Evolutionary conservation across 164 flowering plant species (phyloP).

Genomic region (Macadamia integrifolia): DNA sequence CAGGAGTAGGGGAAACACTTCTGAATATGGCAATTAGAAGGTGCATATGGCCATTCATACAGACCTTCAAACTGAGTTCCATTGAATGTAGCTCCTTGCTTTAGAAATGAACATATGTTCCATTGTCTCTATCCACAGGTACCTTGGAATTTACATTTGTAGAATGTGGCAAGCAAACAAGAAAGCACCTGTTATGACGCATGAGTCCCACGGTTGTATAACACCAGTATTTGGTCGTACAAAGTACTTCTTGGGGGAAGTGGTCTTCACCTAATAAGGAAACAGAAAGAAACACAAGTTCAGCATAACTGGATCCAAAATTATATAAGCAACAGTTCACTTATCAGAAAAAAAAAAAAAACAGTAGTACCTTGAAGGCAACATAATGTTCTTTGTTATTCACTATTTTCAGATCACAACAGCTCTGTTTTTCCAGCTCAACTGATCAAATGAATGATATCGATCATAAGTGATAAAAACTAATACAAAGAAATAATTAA

Average conservation of each 20-base stretch:
- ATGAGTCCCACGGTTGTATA: constrained; percentile 82
- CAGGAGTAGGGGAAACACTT: too few species aligned
- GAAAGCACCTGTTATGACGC: constrained; percentile 64
- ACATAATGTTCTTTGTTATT: constrained; percentile 77
- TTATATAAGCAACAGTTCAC: too few species aligned
- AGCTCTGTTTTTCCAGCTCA: constrained; percentile 84
- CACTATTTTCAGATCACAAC: constrained; percentile 78
- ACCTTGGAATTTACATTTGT: too few species aligned
- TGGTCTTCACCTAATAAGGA: constrained; percentile 69
- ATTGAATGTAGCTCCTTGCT: too few species aligned
- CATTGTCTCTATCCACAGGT: too few species aligned
- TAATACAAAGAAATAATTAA: not conserved
- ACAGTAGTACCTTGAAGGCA: constrained; percentile 77
- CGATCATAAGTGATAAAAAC: constrained; percentile 2
- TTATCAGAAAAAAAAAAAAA: not conserved
- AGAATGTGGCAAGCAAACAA: constrained; percentile 12
- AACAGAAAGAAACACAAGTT: not conserved
- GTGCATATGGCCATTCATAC: too few species aligned
- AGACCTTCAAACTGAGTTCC: too few species aligned
- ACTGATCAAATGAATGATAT: constrained; percentile 38
- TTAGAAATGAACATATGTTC: too few species aligned
- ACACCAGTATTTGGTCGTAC: constrained; percentile 89
- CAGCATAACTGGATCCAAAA: not conserved
- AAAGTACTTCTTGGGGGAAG: constrained; percentile 89
- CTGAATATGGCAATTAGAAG: too few species aligned